phyloP scores from a whole-genome alignment of 2,329 filamentous ascomycete species.

The Cryphonectria japonica region DNA sequence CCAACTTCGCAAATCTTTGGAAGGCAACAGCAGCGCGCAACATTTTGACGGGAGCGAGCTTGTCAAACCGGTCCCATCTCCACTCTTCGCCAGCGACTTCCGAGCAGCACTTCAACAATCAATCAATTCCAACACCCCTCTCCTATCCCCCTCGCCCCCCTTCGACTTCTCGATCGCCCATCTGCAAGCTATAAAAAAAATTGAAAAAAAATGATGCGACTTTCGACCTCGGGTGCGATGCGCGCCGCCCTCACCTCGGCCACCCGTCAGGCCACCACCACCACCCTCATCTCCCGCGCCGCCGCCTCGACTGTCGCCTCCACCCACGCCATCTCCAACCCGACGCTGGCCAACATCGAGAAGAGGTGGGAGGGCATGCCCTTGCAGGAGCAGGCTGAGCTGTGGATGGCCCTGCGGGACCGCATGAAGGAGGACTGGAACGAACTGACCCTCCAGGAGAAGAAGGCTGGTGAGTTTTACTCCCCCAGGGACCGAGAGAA shows the following conservation, averaged over 20 bases:
- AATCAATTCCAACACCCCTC: slow-evolving; percentile 18
- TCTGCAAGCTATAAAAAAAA: slow-evolving; percentile 8
- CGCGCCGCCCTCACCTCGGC: slow-evolving; percentile 49
- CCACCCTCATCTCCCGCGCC: slow-evolving; percentile 47
- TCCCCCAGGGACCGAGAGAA: background rate
- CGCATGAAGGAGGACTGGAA: slow-evolving; percentile 98
- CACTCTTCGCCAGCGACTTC: slow-evolving; percentile 27
- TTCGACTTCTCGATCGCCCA: slow-evolving; percentile 24
- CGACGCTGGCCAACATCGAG: slow-evolving; percentile 96
- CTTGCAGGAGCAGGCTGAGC: slow-evolving; percentile 96
- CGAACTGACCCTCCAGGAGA: slow-evolving; percentile 93
- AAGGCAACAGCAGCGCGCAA: slow-evolving; percentile 16
- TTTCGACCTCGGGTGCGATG: slow-evolving; percentile 56
- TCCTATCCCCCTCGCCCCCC: slow-evolving; percentile 15
- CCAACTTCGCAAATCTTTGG: slow-evolving; percentile 9
- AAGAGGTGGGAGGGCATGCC: slow-evolving; percentile 99
- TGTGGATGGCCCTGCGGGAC: slow-evolving; percentile 98
- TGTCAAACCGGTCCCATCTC: slow-evolving; percentile 27
- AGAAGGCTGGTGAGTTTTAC: slow-evolving; percentile 89
- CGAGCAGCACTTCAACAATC: slow-evolving; percentile 13
- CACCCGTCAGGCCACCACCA: slow-evolving; percentile 42
- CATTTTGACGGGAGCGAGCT: slow-evolving; percentile 25
- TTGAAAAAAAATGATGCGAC: slow-evolving; percentile 55
- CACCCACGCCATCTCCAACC: slow-evolving; percentile 94
- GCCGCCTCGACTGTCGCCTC: slow-evolving; percentile 67